Evolutionary conservation across 1,139 yeast species (phyloP).

Genomic region (Nakaseomyces sp.): DNA sequence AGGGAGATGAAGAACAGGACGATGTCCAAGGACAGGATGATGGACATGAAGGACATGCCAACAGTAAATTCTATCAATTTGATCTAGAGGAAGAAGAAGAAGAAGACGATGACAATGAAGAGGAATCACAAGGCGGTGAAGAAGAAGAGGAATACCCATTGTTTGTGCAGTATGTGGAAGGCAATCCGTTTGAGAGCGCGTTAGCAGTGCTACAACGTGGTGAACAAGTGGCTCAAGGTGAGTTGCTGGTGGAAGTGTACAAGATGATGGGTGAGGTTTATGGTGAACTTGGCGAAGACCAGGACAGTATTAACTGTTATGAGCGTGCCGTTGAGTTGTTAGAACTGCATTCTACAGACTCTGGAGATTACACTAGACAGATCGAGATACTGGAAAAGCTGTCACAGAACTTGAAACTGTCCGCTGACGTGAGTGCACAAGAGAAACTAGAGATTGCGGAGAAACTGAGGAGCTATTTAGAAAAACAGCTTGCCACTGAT

Average conservation of each 20-base stretch:
- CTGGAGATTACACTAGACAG: constrained; percentile 1
- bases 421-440: not conserved
- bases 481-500: constrained; percentile 41
- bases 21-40: constrained; percentile 17
- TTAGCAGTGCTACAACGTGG: constrained; percentile 3
- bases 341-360: not conserved
- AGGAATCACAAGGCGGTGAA: constrained; percentile 30
- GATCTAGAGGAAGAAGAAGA: constrained; percentile 42
- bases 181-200: constrained; percentile 1
- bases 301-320: constrained; percentile 37
- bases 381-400: constrained; percentile 1
- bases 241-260: constrained; percentile 7
- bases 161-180: constrained; percentile 25
- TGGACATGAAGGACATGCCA: constrained; percentile 14
- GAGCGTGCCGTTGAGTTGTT: constrained; percentile 1
- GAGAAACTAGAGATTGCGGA: constrained; percentile 2
- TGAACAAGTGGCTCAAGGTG: constrained; percentile 11
- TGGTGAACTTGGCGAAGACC: constrained; percentile 54
- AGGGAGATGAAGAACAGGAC: constrained; percentile 19
- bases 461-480: not conserved
- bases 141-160: constrained; percentile 32
- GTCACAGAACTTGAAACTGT: constrained; percentile 4
- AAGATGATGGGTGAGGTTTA: constrained; percentile 21
- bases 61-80: constrained; percentile 44
- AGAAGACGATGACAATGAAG: constrained; percentile 26